Evolutionary conservation across 2,329 filamentous ascomycete species (phyloP), one percentile per base, ranked within the genome.

Genomic region (Pseudohalonectria lignicola): DNA sequence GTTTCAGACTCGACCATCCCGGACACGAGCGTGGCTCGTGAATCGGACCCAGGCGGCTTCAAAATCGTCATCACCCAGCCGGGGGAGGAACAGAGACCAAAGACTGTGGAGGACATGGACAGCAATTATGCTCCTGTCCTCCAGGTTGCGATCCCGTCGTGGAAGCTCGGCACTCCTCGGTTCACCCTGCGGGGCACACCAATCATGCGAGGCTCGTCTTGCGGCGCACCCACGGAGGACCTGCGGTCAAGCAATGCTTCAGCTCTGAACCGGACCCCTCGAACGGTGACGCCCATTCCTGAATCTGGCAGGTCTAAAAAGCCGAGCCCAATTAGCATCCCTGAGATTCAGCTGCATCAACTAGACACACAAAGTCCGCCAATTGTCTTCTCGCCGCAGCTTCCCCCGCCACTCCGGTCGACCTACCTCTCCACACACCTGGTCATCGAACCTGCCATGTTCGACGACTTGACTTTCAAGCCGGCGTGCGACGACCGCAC

Each of bases 1-100:
- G 66, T 81, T 49, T 93, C 86, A 1, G 83, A 87, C 52, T 87
- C 84, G 25, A 88, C 82, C 5, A 63, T 82, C 39, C 81, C 79
- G 34, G 84, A 87, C 46, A 68, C 71, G 34, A 66, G 57, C 40
- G 54, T 56, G 28, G 65, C 62, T 37, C 67, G 66, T 44, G 69
- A 68, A 47, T 65, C 68, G 16, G 78, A 82, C 42, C 67, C 69
- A 3, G 82, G 80, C 25, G 82, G 77, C 40, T 80, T 92, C 58
- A 86, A 82, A 54, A 78, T 93, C 28, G 71, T 90, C 43, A 90
- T 93, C 50, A 82, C 86, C 37, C 74, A 84, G 44, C 74, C 83
- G 9, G 67, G 70, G 19, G 70, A 74, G 32, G 73, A 74, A 21
- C 52, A 56, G 30, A 70, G 75, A 37, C 73, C 79, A 19, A 81